Percentiles rank a stretch among this genome's conserved stretches.
Evolutionary conservation across 75 land plant genomes (phyloP).

Genomic region (Cunninghamia lanceolata): DNA sequence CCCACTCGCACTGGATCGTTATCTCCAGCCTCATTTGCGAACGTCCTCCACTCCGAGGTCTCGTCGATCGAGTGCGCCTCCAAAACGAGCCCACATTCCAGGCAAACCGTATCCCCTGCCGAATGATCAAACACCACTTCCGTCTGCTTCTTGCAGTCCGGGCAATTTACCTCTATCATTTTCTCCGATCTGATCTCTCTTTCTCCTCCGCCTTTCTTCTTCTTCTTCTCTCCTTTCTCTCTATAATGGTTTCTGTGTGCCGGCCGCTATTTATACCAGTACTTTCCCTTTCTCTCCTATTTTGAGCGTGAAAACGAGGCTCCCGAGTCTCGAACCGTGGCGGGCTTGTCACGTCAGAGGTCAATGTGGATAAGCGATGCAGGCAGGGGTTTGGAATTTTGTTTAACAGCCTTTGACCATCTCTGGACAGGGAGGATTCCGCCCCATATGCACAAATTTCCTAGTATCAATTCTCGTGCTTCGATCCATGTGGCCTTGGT

Average conservation of each 20-base stretch:
- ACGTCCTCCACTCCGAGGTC: slow-evolving; percentile 93
- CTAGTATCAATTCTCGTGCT: too few relatives aligned
- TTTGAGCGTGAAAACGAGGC: neutral
- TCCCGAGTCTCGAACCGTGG: neutral
- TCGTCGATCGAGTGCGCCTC: slow-evolving; percentile 93
- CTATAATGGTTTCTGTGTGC: neutral
- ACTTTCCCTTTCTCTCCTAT: neutral
- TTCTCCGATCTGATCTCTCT: neutral
- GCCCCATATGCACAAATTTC: too few relatives aligned
- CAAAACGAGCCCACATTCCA: slow-evolving; percentile 89
- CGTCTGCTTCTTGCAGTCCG: slow-evolving; percentile 77
- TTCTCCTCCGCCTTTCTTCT: too few relatives aligned
- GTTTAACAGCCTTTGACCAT: too few relatives aligned
- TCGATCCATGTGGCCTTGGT: too few relatives aligned
- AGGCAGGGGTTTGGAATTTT: neutral
- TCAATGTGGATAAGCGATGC: neutral
- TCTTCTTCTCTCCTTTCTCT: neutral
- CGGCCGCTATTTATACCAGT: neutral
- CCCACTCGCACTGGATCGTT: slow-evolving; percentile 47
- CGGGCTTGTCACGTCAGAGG: neutral
- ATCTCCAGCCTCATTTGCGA: slow-evolving; percentile 27
- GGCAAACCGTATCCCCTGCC: slow-evolving; percentile 90
- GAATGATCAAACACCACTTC: slow-evolving; percentile 93
- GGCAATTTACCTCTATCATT: slow-evolving; percentile 65
- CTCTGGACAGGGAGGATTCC: too few relatives aligned